phyloP scores from a whole-genome alignment of 257 asterid species.

The Dorcoceras hygrometricum region DNA sequence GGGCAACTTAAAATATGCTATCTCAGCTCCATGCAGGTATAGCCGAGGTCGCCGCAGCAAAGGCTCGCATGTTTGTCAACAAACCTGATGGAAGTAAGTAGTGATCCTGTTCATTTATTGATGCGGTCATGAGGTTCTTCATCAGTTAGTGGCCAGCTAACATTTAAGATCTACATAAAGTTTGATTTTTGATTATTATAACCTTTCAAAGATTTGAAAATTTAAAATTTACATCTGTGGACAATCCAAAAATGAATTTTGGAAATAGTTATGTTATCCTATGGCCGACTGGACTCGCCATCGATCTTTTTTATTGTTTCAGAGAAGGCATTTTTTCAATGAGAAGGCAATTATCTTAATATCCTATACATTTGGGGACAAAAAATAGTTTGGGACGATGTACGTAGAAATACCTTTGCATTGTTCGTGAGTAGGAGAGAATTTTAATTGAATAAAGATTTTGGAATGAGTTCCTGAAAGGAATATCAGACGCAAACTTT shows the following conservation, averaged over 20 bases:
- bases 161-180: background rate
- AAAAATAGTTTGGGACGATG: background rate
- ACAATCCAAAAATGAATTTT: background rate
- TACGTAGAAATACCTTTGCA: background rate
- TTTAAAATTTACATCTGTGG: background rate
- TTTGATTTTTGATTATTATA: constrained; percentile 1
- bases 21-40: constrained; percentile 93
- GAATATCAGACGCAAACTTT: background rate
- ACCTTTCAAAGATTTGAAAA: background rate
- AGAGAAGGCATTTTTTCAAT: background rate
- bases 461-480: background rate
- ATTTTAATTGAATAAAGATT: background rate
- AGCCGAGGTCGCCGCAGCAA: constrained; percentile 99
- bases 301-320: background rate
- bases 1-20: constrained; percentile 31
- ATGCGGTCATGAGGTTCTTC: constrained; percentile 8
- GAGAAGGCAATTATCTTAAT: background rate
- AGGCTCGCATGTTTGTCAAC: constrained; percentile 94
- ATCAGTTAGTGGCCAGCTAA: constrained; percentile 7
- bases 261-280: background rate
- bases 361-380: background rate
- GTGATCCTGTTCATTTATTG: background rate
- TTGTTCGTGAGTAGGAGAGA: background rate
- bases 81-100: constrained; percentile 98
- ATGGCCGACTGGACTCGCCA: background rate